Base-by-base conservation (phyloP, 164 flowering plant genomes). In the Vitis rotundifolia region DNA sequence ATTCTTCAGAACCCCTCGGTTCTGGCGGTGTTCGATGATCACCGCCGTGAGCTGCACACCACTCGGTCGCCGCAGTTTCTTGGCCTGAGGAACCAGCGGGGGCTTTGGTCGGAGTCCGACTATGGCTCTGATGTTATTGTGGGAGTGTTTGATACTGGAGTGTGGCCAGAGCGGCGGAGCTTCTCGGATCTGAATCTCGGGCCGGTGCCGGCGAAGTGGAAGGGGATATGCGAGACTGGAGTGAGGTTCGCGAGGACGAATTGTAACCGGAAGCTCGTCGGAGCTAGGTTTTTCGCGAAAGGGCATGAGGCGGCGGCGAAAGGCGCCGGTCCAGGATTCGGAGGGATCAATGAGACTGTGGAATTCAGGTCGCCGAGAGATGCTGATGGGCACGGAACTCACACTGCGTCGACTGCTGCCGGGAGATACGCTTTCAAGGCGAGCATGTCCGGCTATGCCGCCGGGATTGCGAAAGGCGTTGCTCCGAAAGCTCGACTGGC, bases 21-120 rank as follows among this genome's bases (percentile, higher is more conserved):
- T 1, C 91, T 95, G 64, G 92, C 92, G 11, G 79, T 75, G 3
- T 80, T 95, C 63, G 89, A 84, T 72, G 99, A 95, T 75, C 87
- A 81, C 9, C 86, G 88, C 16, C 84, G 97, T 14, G 67, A 79
- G 8, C 94, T 93, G 59, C 98, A 95, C 87, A 95, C 99, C 63
- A 95, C 99, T 1, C 86, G 99, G 44, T 95, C 99, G n/a, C 99
- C 99, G 7, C 98, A 95, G 76, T 95, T 93, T 63, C 82, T 95
- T 3, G 98, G 98, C 9, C 83, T 95, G 2, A 70, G 95, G 8
- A 90, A 83, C 79, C 94, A 90, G 76, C 77, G 67, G 0, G 98
- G 98, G 1, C 85, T 95, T n/a, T 95, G 98, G 98, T 89, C 98
- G 2, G 94, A 89, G 0, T 90, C 99, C 16, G 93, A 92, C 58